Evolutionary conservation across 768 basidiomycete species (phyloP).

Genomic region (Leccinum sublutescens): DNA sequence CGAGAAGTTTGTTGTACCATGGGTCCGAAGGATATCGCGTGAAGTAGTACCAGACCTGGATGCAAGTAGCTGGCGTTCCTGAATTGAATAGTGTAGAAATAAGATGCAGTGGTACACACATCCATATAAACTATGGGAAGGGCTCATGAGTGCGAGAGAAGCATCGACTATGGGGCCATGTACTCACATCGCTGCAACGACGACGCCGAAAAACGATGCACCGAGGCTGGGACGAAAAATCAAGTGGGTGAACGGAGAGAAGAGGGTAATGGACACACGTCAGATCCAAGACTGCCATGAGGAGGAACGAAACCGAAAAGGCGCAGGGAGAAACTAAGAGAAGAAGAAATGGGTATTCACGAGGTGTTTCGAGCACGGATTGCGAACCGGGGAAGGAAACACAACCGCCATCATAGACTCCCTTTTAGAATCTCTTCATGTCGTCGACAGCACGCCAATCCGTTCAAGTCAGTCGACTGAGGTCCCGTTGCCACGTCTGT

Average conservation of each 20-base stretch:
- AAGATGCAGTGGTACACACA: constrained; percentile 31
- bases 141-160: constrained; percentile 3
- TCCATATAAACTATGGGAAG: constrained; percentile 44
- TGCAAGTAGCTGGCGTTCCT: constrained; percentile 43
- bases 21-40: constrained; percentile 46
- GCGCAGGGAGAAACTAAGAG: background rate
- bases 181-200: constrained; percentile 48
- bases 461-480: background rate
- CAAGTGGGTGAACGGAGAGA: background rate
- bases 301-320: background rate
- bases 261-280: constrained; percentile 29
- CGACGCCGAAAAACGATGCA: constrained; percentile 48
- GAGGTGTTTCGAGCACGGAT: background rate
- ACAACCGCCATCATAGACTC: background rate
- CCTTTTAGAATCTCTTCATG: background rate
- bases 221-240: constrained; percentile 40
- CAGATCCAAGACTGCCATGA: constrained; percentile 27
- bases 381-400: background rate
- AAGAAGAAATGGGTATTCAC: constrained; percentile 4
- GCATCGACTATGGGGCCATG: background rate
- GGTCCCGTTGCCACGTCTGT: background rate
- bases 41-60: constrained; percentile 58
- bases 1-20: constrained; percentile 48
- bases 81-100: background rate
- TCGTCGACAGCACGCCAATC: background rate